Conservation (phyloP, 345 rosid species). For the Rhizophora apiculata region DNA sequence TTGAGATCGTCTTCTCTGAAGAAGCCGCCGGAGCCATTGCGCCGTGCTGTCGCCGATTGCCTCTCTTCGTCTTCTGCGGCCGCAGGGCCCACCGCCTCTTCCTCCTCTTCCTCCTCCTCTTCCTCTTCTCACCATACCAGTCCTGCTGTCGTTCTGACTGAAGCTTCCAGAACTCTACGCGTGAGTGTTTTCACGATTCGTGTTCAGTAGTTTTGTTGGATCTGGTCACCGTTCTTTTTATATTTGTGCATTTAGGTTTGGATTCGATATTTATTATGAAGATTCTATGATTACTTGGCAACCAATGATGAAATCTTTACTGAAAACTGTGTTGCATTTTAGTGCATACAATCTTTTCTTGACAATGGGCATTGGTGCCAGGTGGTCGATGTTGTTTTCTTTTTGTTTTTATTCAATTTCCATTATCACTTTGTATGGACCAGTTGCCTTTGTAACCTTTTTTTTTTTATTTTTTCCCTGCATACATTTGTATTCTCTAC, state of each 20-base stretch:
- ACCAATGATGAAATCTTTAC: background rate
- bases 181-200: conserved; percentile 40
- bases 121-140: conserved; percentile 53
- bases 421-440: background rate
- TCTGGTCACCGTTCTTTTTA: conserved; percentile 30
- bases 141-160: conserved; percentile 51
- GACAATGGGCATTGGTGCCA: background rate
- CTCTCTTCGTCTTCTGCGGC: conserved; percentile 44
- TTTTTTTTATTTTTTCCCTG: too few species aligned
- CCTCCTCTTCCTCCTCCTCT: conserved; percentile 34
- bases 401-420: background rate
- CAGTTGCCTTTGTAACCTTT: too few species aligned
- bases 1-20: conserved; percentile 78
- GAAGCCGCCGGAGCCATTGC: conserved; percentile 96
- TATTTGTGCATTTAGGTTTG: background rate
- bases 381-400: background rate
- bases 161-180: conserved; percentile 93
- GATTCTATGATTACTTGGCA: background rate
- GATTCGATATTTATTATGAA: background rate
- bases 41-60: conserved; percentile 89
- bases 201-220: conserved; percentile 16
- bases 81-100: conserved; percentile 40
- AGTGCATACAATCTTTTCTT: background rate
- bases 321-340: conserved; percentile 3
- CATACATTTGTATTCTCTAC: too few species aligned